Percentiles rank a stretch among this genome's conserved stretches.
phyloP scores from a whole-genome alignment of 805 yeast species.

The Candida insectalens region DNA sequence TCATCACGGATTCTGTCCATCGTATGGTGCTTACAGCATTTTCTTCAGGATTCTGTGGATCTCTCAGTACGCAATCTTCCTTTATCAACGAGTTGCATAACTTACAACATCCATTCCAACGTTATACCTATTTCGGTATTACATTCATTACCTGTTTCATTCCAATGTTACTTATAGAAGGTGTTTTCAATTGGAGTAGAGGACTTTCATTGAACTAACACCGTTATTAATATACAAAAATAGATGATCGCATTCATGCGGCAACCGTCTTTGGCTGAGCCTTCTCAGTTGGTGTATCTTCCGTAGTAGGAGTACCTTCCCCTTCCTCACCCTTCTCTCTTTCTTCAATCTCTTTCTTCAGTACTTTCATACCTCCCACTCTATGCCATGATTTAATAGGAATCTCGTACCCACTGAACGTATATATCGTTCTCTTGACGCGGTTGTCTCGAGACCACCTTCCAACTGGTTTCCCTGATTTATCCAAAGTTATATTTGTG shows the following conservation, averaged over 20 bases:
- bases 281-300: too few species aligned
- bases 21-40: slow-evolving; percentile 15
- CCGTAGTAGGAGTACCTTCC: too few species aligned
- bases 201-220: slow-evolving; percentile 29
- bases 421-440: slow-evolving; percentile 9
- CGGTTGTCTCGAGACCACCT: slow-evolving; percentile 5
- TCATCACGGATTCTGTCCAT: slow-evolving; percentile 10
- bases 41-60: slow-evolving; percentile 21
- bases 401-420: slow-evolving; percentile 20
- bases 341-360: not conserved
- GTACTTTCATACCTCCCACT: not conserved
- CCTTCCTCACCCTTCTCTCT: too few species aligned
- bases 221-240: too few species aligned
- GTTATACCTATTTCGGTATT: slow-evolving; percentile 39
- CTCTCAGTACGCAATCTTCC: slow-evolving; percentile 51
- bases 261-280: too few species aligned
- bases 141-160: slow-evolving; percentile 40
- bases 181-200: slow-evolving; percentile 62
- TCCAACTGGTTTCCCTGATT: slow-evolving; percentile 5
- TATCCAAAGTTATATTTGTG: slow-evolving; percentile 19
- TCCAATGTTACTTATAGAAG: slow-evolving; percentile 49
- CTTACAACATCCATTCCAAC: slow-evolving; percentile 16
- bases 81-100: slow-evolving; percentile 55
- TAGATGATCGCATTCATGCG: too few species aligned
- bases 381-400: slow-evolving; percentile 15